phyloP scores from a whole-genome alignment of 2,329 filamentous ascomycete genomes.

The Aureobasidium mangrovei region DNA sequence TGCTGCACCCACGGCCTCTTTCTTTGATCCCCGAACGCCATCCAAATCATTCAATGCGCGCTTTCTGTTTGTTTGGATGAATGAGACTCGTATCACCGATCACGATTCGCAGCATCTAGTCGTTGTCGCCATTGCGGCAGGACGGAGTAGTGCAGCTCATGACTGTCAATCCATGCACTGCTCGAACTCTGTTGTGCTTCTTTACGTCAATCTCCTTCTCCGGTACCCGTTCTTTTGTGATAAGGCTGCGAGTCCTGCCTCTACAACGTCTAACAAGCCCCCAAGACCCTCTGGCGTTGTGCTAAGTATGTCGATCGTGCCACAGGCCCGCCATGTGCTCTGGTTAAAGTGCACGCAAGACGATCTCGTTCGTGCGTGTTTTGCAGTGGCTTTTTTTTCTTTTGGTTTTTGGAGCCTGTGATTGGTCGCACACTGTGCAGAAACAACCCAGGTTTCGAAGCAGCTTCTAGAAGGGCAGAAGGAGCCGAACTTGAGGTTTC shows the following conservation, averaged over 20 bases:
- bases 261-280: neutral
- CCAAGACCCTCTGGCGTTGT: constrained; percentile 2
- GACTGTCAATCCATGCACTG: constrained; percentile 9
- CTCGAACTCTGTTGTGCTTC: constrained; percentile 12
- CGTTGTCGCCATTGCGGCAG: neutral
- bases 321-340: neutral
- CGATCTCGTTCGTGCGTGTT: constrained; percentile 9
- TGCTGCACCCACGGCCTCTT: constrained; percentile 5
- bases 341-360: neutral
- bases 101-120: neutral
- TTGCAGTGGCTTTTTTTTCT: neutral
- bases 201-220: constrained; percentile 11
- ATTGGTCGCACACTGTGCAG: neutral
- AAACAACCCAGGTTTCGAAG: constrained; percentile 11
- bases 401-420: neutral
- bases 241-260: constrained; percentile 7
- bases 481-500: constrained; percentile 3
- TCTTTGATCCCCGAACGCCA: constrained; percentile 12
- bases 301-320: constrained; percentile 6
- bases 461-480: constrained; percentile 9
- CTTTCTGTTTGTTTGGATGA: constrained; percentile 10
- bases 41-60: neutral
- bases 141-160: constrained; percentile 1
- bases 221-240: neutral
- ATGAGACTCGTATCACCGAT: constrained; percentile 10